Percentiles rank a stretch among this genome's conserved stretches.
Evolutionary conservation across 441 rosid species (phyloP).

Genomic region (Euphorbia celastroides): DNA sequence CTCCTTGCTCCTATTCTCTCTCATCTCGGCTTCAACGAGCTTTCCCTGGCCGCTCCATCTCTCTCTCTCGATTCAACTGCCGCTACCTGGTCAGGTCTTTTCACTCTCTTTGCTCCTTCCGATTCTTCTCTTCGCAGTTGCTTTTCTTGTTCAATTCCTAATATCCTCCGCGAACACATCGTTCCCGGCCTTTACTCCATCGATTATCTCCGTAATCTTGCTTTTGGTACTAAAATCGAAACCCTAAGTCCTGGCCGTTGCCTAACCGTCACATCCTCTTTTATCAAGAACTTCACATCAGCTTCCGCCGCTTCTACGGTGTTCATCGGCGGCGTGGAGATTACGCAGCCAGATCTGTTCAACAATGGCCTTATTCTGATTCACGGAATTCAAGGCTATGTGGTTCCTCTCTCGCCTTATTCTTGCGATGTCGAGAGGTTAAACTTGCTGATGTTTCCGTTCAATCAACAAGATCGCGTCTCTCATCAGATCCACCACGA

Average conservation of each 20-base stretch:
- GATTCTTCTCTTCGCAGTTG: conserved; percentile 49
- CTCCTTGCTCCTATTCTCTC: conserved; percentile 39
- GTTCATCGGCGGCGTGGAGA: conserved; percentile 50
- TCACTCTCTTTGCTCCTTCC: conserved; percentile 57
- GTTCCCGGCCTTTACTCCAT: conserved; percentile 53
- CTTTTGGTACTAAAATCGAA: conserved; percentile 49
- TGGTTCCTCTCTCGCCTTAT: conserved; percentile 50
- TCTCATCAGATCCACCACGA: conserved; percentile 4
- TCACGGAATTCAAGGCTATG: conserved; percentile 55
- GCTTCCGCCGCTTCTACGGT: conserved; percentile 19
- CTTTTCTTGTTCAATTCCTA: conserved; percentile 35
- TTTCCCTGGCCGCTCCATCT: conserved; percentile 38
- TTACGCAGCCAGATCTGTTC: conserved; percentile 60
- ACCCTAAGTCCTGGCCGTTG: conserved; percentile 54
- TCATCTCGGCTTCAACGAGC: conserved; percentile 57
- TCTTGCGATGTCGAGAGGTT: conserved; percentile 52
- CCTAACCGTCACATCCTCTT: conserved; percentile 40
- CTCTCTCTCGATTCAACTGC: conserved; percentile 28
- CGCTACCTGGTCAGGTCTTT: conserved; percentile 47
- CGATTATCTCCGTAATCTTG: conserved; percentile 42
- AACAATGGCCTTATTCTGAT: conserved; percentile 50
- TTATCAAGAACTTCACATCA: conserved; percentile 11
- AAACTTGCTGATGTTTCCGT: conserved; percentile 35
- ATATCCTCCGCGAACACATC: conserved; percentile 55
- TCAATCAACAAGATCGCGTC: conserved; percentile 19